Evolutionary conservation across 225 moss, liverwort and hornwort species (phyloP), one percentile per base, ranked within the genome.

Genomic region (Thuidium tamariscinum): DNA sequence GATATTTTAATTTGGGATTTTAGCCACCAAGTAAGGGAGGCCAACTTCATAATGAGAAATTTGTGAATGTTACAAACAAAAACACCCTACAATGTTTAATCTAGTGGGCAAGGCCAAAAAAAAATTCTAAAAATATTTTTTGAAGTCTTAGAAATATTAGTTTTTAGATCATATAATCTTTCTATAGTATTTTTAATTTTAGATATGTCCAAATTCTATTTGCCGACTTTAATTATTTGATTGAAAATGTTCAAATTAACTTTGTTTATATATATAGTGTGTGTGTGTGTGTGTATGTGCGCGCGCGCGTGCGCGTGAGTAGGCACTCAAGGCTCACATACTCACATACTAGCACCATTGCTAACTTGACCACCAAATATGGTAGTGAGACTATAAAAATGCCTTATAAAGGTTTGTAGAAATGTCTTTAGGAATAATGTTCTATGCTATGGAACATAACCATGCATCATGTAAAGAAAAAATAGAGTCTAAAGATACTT

Each of bases 341-440:
- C n/a, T n/a, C n/a, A n/a, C n/a, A n/a, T n/a, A n/a, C n/a, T n/a
- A n/a, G n/a, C n/a, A n/a, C n/a, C n/a, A n/a, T n/a, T n/a, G n/a
- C 6, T 39, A 2, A 68, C 4, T 0, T 23, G 1, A 69, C 13
- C 1, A 39, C 13, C 0, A 0, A 0, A 0, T 22, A 22, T 0
- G 0, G 0, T 67, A 67, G 22, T 12, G 7, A 22, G 39, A 65
- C 36, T 7, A 23, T 7, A 4, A 8, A 23, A 13, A 68, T 39
- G 23, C 4, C 22, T 22, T 21, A 13, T 1, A 7, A 2, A 37
- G 13, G 39, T 13, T 39, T 68, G 14, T 39, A 68, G 16, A 26
- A 26, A 70, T 42, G 16, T 70, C 9, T 42, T 26, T 42, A 5
- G 0, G 9, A 26, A 42, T 8, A 41, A 41, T 41, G 0, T 8